phyloP scores from a whole-genome alignment of 371 early-diverging fungal genomes.

The Mucor irregularis region DNA sequence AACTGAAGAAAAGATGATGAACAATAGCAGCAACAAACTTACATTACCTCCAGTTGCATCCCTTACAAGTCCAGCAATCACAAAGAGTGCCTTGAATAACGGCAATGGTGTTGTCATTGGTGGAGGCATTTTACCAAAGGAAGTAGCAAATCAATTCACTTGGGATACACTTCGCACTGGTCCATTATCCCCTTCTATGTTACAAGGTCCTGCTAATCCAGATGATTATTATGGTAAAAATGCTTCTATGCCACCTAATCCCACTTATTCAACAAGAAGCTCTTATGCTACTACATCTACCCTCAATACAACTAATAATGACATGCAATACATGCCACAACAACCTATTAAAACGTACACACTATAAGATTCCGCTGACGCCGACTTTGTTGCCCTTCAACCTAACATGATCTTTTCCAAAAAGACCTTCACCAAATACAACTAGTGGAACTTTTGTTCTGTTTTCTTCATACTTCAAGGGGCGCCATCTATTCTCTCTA shows the following conservation, averaged over 20 bases:
- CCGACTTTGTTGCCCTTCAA: too few species aligned
- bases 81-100: too few species aligned
- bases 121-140: slow-evolving; percentile 44
- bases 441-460: too few species aligned
- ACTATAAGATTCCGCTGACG: too few species aligned
- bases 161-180: slow-evolving; percentile 76
- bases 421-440: too few species aligned
- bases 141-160: slow-evolving; percentile 49
- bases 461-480: too few species aligned
- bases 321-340: slow-evolving; percentile 9
- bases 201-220: slow-evolving; percentile 66
- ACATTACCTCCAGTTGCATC: slow-evolving; percentile 46
- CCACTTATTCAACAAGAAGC: slow-evolving; percentile 1
- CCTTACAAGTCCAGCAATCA: slow-evolving; percentile 40
- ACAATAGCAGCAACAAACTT: too few species aligned
- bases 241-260: not conserved
- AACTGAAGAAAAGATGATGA: slow-evolving; percentile 14
- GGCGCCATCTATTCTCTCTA: too few species aligned
- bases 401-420: too few species aligned
- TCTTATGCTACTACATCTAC: slow-evolving; percentile 3
- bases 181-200: slow-evolving; percentile 76
- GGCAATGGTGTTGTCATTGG: too few species aligned
- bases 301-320: too few species aligned
- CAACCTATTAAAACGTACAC: too few species aligned
- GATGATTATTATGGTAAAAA: slow-evolving; percentile 25